Percentiles rank a stretch among this genome's conserved stretches.
phyloP scores from a whole-genome alignment of 1,284 basidiomycete genomes.

The Apiotrichum veenhuisii region DNA sequence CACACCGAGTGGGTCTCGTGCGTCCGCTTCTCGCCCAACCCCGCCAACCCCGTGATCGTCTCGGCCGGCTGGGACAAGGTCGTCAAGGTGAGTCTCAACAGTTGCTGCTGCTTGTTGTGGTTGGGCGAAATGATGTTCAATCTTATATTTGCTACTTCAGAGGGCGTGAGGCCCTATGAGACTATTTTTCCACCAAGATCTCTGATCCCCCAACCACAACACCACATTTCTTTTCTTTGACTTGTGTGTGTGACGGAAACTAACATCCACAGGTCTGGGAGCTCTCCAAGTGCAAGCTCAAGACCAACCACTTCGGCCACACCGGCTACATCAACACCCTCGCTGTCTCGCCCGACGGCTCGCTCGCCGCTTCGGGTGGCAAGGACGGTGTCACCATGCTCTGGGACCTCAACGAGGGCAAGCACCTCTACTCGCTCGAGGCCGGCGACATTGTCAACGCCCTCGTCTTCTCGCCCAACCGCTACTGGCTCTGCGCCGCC shows the following conservation, averaged over 20 bases:
- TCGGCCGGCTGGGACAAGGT: slow-evolving; percentile 99
- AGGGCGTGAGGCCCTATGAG: slow-evolving; percentile 65
- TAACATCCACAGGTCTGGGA: slow-evolving; percentile 82
- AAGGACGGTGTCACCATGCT: slow-evolving; percentile 99
- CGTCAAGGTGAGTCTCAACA: slow-evolving; percentile 81
- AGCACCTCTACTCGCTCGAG: slow-evolving; percentile 99
- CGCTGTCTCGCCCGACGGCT: slow-evolving; percentile 98
- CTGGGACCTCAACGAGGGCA: slow-evolving; percentile 99
- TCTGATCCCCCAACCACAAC: slow-evolving; percentile 53
- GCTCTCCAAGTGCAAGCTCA: slow-evolving; percentile 98
- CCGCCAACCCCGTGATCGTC: slow-evolving; percentile 96
- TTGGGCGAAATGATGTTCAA: slow-evolving; percentile 53
- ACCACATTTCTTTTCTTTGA: slow-evolving; percentile 2
- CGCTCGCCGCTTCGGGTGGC: slow-evolving; percentile 96
- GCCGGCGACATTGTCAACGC: slow-evolving; percentile 98
- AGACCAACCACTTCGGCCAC: slow-evolving; percentile 99
- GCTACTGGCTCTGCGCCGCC: slow-evolving; percentile 99
- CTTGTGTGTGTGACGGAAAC: no score
- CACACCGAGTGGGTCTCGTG: slow-evolving; percentile 98
- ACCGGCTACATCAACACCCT: slow-evolving; percentile 99
- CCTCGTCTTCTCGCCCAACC: slow-evolving; percentile 98
- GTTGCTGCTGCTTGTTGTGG: no score
- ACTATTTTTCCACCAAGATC: slow-evolving; percentile 71
- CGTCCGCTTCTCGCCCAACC: slow-evolving; percentile 99
- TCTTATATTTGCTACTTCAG: slow-evolving; percentile 80